A percentile compares a stretch with the other conserved stretches of the same genome.
phyloP scores from a whole-genome alignment of 2,329 filamentous ascomycete genomes.

The Boeremia exigua region DNA sequence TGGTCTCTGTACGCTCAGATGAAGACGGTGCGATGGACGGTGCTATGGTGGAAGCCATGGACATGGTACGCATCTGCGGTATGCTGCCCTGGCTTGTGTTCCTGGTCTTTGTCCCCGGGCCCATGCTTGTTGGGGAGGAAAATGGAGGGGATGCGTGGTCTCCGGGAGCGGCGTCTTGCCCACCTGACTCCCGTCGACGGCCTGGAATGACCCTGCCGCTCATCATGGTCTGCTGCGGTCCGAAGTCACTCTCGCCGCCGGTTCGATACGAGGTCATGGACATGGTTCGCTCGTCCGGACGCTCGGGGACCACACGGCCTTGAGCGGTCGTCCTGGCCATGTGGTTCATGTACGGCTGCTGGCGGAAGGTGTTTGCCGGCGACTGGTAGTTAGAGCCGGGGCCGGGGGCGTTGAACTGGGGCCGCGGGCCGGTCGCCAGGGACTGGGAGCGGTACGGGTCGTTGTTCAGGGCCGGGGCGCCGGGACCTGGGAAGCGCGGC shows the following conservation, averaged over 20 bases:
- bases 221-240: conserved; percentile 77
- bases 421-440: conserved; percentile 77
- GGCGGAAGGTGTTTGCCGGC: conserved; percentile 77
- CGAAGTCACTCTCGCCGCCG: conserved; percentile 76
- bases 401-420: conserved; percentile 68
- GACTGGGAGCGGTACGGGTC: conserved; percentile 94
- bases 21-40: conserved; percentile 52
- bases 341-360: conserved; percentile 73
- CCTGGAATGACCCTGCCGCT: conserved; percentile 90
- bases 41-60: conserved; percentile 85
- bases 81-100: conserved; percentile 46
- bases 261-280: conserved; percentile 86
- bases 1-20: conserved; percentile 66
- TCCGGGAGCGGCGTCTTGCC: conserved; percentile 27
- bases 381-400: conserved; percentile 50
- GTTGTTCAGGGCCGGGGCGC: conserved; percentile 75
- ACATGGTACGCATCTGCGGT: conserved; percentile 73
- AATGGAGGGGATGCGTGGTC: conserved; percentile 29
- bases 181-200: conserved; percentile 66
- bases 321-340: conserved; percentile 86
- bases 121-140: conserved; percentile 30
- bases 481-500: conserved; percentile 60
- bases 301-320: conserved; percentile 87
- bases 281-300: conserved; percentile 93
- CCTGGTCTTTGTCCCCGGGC: conserved; percentile 43